Evolutionary conservation across 139 green algal species (phyloP), one percentile per base, ranked within the genome.

Genomic region (Asterochloris erici): DNA sequence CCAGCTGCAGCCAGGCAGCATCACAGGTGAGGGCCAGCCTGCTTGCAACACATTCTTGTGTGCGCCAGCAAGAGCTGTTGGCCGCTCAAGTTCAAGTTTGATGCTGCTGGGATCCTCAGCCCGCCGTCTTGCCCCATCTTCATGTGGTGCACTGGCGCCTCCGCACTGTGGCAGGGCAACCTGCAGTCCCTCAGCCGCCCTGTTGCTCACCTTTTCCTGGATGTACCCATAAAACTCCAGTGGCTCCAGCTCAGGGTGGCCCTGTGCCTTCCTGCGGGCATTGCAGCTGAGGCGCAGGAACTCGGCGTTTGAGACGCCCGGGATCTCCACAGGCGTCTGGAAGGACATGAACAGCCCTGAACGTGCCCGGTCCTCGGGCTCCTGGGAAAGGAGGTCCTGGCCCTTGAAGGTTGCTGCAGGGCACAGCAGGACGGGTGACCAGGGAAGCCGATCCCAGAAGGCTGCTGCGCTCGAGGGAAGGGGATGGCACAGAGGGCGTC

Each of bases 181-280:
- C 66, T 71, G 66, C 66, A 71, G 66, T 26, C 66, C 17, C 6
- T 21, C 66, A 26, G 17, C 21, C 10, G 66, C 19, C 66, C 17
- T 71, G 66, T 9, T 64, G 38, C 38, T 54, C 38, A 80, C 76
- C 76, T 80, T 80, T 70, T 61, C 60, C 16, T 61, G 68, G 28
- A 99, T 86, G 78, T 96, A 94, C 4, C 90, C 94, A 75, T 99
- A 99, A 78, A 99, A 99, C 87, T 99, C 97, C 11, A 99, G 90
- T 0, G 97, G 97, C 79, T 99, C 97, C n/a, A 99, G 85, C 89
- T 99, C 97, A 0, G 85, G 27, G 81, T 97, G 78, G 15, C 95
- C 95, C 23, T 87, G 82, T 0, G 94, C 87, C 80, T 94, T 95
- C 14, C 94, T 85, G 23, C 93, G 86, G 12, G 96, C 93, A 82